Base-by-base conservation (phyloP, 345 rosid species). In the Cardamine chenopodiifolia region DNA sequence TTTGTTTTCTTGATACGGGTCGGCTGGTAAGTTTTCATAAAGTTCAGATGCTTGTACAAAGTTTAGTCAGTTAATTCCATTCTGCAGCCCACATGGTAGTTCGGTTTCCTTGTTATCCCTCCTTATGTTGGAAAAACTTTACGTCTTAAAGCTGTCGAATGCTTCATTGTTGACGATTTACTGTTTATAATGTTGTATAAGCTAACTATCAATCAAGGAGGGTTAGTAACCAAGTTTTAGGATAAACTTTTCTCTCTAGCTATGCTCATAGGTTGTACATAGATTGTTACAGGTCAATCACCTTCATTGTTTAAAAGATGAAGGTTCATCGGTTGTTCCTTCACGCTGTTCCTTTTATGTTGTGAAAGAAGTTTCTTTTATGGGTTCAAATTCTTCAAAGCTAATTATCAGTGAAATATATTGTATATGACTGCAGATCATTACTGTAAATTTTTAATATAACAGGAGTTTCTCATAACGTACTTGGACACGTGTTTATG, bases 1-100 rank as follows among this genome's bases (percentile, higher is more conserved):
- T 95, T 62, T 85, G 83, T 85, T 90, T 85, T 80, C 96, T 90
- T 66, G 86, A 87, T 77, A 89, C 99, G 68, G 99, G 98, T 45
- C 90, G 99, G 54, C 78, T 95, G 92, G 99, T 92, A 88, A 49
- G 92, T 77, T 56, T 59, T 72, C 69, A 66, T 31, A 69, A 50
- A 78, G 34, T 56, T 72, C 19, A 76, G 55, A 53, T 52, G 35
- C 61, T 75, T 67, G 44, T 9, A 49, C 4, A 32, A 32, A 44
- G 25, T 65, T n/a, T 71, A 31, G 60, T 23, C 59, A 32, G 3
- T 23, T 66, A 13, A 11, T 65, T 56, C 6, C 45, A 34, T 32
- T 57, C 14, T 55, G 56, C 28, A 39, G 35, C 47, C 55, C 35
- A 54, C 12, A 15, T 63, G 12, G 34, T 54, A 28, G 59, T 17